These are phyloP conservation scores for Rutstroemia sp. DNA, from an alignment of 2,329 filamentous ascomycete genomes.

Conservation along the genomic window DNA sequence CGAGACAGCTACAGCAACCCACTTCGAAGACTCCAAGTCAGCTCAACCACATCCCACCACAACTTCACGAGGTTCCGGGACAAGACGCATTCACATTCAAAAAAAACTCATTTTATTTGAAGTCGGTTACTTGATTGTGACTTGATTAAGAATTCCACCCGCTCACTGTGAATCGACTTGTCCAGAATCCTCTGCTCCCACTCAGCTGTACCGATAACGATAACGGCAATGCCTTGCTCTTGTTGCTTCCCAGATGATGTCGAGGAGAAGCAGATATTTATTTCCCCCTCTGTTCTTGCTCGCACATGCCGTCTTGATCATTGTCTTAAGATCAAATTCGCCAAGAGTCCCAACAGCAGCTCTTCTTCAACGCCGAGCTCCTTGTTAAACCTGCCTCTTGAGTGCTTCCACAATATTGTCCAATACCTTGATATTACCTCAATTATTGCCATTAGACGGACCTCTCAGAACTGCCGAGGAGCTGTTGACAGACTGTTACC, in stretches of 20 bases:
- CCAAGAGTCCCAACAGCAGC: background rate
- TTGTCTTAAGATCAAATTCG: background rate
- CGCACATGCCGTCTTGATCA: background rate
- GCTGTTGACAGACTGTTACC: background rate
- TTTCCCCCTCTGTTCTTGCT: background rate
- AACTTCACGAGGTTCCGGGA: no score
- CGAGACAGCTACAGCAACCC: no score
- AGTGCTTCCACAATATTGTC: background rate
- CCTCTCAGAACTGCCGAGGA: background rate
- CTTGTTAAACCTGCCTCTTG: background rate
- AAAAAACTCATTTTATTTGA: no score
- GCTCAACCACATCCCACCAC: no score
- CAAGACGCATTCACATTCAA: no score
- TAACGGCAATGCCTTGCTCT: background rate
- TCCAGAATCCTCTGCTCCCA: no score
- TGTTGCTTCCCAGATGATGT: background rate
- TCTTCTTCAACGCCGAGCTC: background rate
- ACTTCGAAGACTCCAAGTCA: no score
- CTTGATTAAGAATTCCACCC: no score
- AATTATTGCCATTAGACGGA: background rate
- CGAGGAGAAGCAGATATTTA: background rate
- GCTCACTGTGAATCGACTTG: no score
- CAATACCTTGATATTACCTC: background rate
- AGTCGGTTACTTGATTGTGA: no score
- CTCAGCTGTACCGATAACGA: no score